These are phyloP conservation scores for Zhuliangozyma blackwelliae DNA, from an alignment of 1,139 yeast genomes.

Conservation along the genomic window DNA sequence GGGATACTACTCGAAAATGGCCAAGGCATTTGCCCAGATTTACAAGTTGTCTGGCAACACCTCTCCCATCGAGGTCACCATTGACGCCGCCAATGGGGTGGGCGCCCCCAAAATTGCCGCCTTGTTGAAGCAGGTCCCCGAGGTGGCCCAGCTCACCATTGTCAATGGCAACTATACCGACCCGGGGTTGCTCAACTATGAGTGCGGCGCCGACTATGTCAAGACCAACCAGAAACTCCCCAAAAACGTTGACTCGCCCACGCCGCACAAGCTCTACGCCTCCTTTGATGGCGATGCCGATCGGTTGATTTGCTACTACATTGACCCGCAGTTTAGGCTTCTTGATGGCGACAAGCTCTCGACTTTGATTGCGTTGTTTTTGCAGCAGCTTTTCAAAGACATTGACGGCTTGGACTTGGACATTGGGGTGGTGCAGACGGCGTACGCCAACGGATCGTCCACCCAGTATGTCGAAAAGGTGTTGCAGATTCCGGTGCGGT, in stretches of 20 bases:
- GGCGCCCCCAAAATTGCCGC: conserved; percentile 76
- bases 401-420: conserved; percentile 38
- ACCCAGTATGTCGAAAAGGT: conserved; percentile 63
- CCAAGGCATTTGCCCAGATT: conserved; percentile 35
- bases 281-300: conserved; percentile 99
- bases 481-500: conserved; percentile 72
- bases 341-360: conserved; percentile 95
- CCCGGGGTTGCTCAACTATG: conserved; percentile 62
- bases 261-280: conserved; percentile 52
- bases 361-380: conserved; percentile 70
- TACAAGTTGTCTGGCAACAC: conserved; percentile 18
- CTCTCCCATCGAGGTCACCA: conserved; percentile 45
- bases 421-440: conserved; percentile 93
- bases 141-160: conserved; percentile 40
- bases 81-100: conserved; percentile 93
- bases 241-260: conserved; percentile 43
- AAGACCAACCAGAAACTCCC: conserved; percentile 86
- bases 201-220: conserved; percentile 95
- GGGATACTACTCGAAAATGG: conserved; percentile 70
- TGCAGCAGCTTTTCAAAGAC: conserved; percentile 45
- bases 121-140: conserved; percentile 40
- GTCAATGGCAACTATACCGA: conserved; percentile 57
- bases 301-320: conserved; percentile 81
- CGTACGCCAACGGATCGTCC: conserved; percentile 94
- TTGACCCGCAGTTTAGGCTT: conserved; percentile 53